Conservation (phyloP, 2,329 filamentous ascomycete species). For the Apiospora sp. region DNA sequence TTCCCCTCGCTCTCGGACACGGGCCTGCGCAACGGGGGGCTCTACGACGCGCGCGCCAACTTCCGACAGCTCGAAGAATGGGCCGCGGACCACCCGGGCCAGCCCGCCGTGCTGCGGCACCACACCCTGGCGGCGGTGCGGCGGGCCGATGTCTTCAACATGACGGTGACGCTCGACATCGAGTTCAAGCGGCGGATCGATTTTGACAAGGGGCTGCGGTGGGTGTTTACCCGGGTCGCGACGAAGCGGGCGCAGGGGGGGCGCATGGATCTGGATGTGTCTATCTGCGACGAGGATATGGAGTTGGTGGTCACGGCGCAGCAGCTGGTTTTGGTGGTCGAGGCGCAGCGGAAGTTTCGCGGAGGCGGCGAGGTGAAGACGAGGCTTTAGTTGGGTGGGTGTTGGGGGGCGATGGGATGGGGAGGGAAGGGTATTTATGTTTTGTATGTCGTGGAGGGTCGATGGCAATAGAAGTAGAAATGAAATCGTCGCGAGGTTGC, state of each 20-base stretch:
- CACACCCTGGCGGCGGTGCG: neutral
- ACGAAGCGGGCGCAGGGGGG: conserved; percentile 31
- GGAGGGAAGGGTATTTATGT: neutral
- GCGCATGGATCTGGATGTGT: conserved; percentile 33
- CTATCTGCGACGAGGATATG: conserved; percentile 31
- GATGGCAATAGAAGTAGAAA: too few relatives aligned
- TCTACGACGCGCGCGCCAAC: neutral
- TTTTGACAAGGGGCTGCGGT: conserved; percentile 26
- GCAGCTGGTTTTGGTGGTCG: conserved; percentile 31
- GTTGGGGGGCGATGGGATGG: neutral
- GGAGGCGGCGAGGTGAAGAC: neutral
- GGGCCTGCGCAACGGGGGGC: neutral
- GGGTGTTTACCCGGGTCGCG: conserved; percentile 29
- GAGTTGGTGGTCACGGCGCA: conserved; percentile 27
- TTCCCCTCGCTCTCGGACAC: neutral
- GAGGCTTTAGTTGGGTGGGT: neutral
- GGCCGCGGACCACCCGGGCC: neutral
- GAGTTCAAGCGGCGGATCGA: conserved; percentile 32
- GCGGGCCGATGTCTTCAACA: neutral
- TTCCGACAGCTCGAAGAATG: neutral
- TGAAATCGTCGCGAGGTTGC: too few relatives aligned
- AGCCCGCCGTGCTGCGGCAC: neutral
- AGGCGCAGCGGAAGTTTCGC: conserved; percentile 31
- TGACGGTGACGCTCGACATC: conserved; percentile 28
- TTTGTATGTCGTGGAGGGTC: too few relatives aligned